These are phyloP conservation scores for Basipetospora chlamydospora DNA, from an alignment of 2,329 filamentous ascomycete genomes.

Conservation along the genomic window DNA sequence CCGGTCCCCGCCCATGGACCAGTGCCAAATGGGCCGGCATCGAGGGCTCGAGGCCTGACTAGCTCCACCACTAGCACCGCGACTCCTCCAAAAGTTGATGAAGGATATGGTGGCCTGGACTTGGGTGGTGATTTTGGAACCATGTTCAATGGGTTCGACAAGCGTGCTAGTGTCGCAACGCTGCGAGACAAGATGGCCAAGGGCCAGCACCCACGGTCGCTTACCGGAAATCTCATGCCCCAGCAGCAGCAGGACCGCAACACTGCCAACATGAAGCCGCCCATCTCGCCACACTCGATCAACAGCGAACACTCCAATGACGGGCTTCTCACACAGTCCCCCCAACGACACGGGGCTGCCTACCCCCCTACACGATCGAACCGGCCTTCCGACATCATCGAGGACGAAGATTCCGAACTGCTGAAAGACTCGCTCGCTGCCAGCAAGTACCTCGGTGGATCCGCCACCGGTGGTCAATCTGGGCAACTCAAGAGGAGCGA, in stretches of 20 bases:
- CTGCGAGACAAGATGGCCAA: neutral
- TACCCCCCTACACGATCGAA: too few species aligned
- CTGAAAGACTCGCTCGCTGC: conserved; percentile 37
- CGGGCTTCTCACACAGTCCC: conserved; percentile 32
- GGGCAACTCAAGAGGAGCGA: conserved; percentile 24
- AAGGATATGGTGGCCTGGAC: conserved; percentile 30
- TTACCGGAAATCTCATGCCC: conserved; percentile 28
- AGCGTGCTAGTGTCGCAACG: conserved; percentile 34
- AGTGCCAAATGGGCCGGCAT: too few species aligned
- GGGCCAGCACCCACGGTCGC: conserved; percentile 25
- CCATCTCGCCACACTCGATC: conserved; percentile 31
- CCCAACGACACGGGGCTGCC: too few species aligned
- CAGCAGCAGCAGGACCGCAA: conserved; percentile 27
- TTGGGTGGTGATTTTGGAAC: conserved; percentile 43
- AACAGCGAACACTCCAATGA: conserved; percentile 37
- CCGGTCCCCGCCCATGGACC: conserved; percentile 17
- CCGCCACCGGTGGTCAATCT: conserved; percentile 5
- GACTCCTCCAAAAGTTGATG: conserved; percentile 33
- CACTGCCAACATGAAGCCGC: too few species aligned
- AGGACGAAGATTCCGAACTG: conserved; percentile 39
- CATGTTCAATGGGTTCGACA: conserved; percentile 41
- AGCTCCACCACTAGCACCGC: conserved; percentile 38
- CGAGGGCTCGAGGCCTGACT: conserved; percentile 27
- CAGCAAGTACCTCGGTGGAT: conserved; percentile 26
- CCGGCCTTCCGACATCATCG: conserved; percentile 22